Evolutionary conservation across 1,284 basidiomycete species (phyloP), one percentile per base, ranked within the genome.

Genomic region (Ceratobasidium theobromae): DNA sequence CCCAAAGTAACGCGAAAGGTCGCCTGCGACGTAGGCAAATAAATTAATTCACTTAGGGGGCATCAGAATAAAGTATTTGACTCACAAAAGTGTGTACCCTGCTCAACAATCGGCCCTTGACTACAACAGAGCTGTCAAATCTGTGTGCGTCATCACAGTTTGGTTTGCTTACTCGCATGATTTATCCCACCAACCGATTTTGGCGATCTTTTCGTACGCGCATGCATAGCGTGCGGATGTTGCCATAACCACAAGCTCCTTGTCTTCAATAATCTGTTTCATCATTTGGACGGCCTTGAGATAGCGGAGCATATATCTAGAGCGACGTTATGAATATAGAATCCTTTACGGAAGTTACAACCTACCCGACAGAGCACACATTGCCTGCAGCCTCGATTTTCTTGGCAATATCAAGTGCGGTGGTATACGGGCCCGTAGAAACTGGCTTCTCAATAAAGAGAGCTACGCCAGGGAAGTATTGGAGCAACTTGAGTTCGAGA

Each of bases 111-210:
- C 12, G 96, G 96, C 38, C 96, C 96, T 55, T 83, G 86, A 73
- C 88, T 91, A 30, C n/a, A 38, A 40, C 16, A 45, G 43, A 64
- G 32, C 77, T 77, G 69, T 43, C 76, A 76, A 66, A 74, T 28
- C 32, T 49, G 18, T n/a, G 35, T 65, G 35, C 28, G 51, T 32
- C 30, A 60, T 65, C 23, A 12, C 62, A 16, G 9, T 43, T n/a
- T 25, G 5, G 11, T 9, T 14, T 11, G 67, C 60, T 48, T 74
- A 87, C 85, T 88, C 89, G 79, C 85, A 91, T 25, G 88, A 85
- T 79, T 98, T 98, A 83, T 96, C 89, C 97, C 97, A 99, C 96
- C 97, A 97, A 72, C 95, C 92, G 3, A 86, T 86, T 79, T 97
- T 97, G 53, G 86, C 86, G 71, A 96, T 95, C 23, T 86, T 81